Evolutionary conservation across 2,329 filamentous ascomycete genomes (phyloP).

Genomic region (Fusarium sp.): DNA sequence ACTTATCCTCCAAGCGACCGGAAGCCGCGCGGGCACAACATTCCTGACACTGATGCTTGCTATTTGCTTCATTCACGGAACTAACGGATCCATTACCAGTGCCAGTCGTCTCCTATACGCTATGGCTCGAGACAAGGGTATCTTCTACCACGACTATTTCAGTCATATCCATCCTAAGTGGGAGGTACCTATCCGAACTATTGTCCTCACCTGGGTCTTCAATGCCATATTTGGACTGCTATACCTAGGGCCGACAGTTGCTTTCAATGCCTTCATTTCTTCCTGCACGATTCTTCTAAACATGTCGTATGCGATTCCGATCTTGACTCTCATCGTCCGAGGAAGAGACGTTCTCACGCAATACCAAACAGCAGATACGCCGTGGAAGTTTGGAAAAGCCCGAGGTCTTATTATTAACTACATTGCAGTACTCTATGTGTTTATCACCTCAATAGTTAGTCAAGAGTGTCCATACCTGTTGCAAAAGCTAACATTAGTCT

Average conservation of each 20-base stretch:
- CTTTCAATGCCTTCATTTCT: constrained; percentile 40
- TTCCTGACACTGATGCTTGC: constrained; percentile 58
- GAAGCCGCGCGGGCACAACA: constrained; percentile 56
- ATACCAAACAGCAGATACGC: constrained; percentile 16
- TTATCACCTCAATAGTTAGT: constrained; percentile 36
- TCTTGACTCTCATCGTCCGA: constrained; percentile 27
- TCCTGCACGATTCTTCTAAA: constrained; percentile 43
- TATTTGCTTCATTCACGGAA: constrained; percentile 62
- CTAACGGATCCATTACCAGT: constrained; percentile 59
- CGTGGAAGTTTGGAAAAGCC: constrained; percentile 26
- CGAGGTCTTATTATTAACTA: constrained; percentile 28
- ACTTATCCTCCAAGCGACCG: constrained; percentile 59
- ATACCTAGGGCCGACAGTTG: constrained; percentile 35
- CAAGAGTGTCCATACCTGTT: fast-evolving
- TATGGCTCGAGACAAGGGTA: constrained; percentile 41
- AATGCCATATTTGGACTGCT: constrained; percentile 39
- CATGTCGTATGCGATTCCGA: constrained; percentile 37
- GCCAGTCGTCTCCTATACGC: constrained; percentile 59
- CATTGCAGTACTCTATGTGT: constrained; percentile 38
- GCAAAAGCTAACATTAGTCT: neutral
- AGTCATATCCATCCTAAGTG: constrained; percentile 32
- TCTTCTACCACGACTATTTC: constrained; percentile 28
- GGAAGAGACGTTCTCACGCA: constrained; percentile 10
- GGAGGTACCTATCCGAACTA: constrained; percentile 32
- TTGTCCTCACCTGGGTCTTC: constrained; percentile 32